Percentiles rank a stretch among this genome's conserved stretches.
Evolutionary conservation across 2,329 filamentous ascomycete species (phyloP).

Genomic region (Stemphylium lycopersici): DNA sequence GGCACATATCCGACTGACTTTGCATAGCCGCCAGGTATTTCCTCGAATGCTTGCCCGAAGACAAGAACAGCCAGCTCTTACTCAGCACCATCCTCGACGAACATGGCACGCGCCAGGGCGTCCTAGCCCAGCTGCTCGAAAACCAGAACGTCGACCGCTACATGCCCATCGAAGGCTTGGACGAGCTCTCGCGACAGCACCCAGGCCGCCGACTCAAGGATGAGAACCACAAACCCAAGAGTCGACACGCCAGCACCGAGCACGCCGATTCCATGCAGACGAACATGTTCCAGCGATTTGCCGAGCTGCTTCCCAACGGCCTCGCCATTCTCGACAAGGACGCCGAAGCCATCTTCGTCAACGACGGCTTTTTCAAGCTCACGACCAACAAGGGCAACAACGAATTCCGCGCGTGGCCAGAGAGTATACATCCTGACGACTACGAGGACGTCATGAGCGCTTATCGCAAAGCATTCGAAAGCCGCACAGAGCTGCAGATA

Average conservation of each 20-base stretch:
- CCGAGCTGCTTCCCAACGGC: constrained; percentile 54
- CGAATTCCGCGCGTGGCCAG: constrained; percentile 54
- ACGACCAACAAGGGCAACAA: constrained; percentile 51
- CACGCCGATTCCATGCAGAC: constrained; percentile 46
- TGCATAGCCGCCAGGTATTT: constrained; percentile 35
- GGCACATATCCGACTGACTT: constrained; percentile 13
- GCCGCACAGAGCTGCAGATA: constrained; percentile 47
- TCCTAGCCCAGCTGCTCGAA: constrained; percentile 41
- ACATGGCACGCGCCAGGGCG: constrained; percentile 37
- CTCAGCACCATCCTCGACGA: constrained; percentile 44
- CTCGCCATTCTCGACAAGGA: constrained; percentile 54
- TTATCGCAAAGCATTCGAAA: constrained; percentile 52
- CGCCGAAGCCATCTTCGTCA: constrained; percentile 55
- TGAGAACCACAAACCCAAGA: constrained; percentile 7
- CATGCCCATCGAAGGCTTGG: constrained; percentile 34
- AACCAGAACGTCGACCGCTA: constrained; percentile 28
- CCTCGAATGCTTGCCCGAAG: constrained; percentile 21
- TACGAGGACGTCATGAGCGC: constrained; percentile 54
- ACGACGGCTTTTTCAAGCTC: constrained; percentile 54
- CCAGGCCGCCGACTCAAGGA: constrained; percentile 20
- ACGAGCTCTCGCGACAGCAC: constrained; percentile 22
- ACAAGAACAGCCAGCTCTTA: constrained; percentile 29
- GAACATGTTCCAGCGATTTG: constrained; percentile 53
- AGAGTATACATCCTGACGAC: constrained; percentile 54
- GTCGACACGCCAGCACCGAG: not conserved